Base-by-base conservation (phyloP, 2,329 filamentous ascomycete genomes). In the Lasiodiplodia hormozganensis region DNA sequence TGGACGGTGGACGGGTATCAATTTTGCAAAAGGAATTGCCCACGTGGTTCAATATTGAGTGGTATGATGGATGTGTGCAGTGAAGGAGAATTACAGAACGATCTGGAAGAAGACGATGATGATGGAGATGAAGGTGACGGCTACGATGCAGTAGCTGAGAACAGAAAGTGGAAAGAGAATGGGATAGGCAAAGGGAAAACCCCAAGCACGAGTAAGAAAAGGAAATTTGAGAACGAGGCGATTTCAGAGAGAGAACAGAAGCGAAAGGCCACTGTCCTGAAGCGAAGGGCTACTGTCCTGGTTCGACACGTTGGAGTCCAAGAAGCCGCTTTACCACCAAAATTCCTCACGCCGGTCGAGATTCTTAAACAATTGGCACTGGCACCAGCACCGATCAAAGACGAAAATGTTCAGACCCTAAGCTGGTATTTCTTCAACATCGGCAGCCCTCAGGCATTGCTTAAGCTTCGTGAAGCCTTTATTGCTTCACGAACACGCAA, bases 341-440 rank as follows among this genome's bases (percentile, higher is more conserved):
- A 58, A 21, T 58, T 58, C 31, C n/a, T 36, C 54, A 58, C 5
- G 25, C 28, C 36, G 10, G 6, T 3, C 21, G 28, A 16, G 25
- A 25, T 40, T 34, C 4, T 14, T 11, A 25, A 25, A 4, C 28
- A 10, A 7, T 28, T 40, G n/a, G 31, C 25, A 28, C 25, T 28
- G 25, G 25, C 25, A 28, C 25, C 25, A 28, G 25, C 25, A 28
- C 25, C 25, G 25, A 28, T 28, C 25, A 28, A 28, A 28, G 25
- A 28, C 4, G 25, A 28, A 28, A 28, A 52, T n/a, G 8, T 52
- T 25, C 23, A 3, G 3, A 21, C 49, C 49, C 3, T 52, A n/a
- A 25, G 4, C 49, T 62, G 58, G 40, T 38, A 34, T 16, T 62
- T 62, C 58, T 62, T 34, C 25, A 49, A 40, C 31, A 62, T 62